Evolutionary conservation across 2,329 filamentous ascomycete species (phyloP).

Genomic region (Hortaea werneckii): DNA sequence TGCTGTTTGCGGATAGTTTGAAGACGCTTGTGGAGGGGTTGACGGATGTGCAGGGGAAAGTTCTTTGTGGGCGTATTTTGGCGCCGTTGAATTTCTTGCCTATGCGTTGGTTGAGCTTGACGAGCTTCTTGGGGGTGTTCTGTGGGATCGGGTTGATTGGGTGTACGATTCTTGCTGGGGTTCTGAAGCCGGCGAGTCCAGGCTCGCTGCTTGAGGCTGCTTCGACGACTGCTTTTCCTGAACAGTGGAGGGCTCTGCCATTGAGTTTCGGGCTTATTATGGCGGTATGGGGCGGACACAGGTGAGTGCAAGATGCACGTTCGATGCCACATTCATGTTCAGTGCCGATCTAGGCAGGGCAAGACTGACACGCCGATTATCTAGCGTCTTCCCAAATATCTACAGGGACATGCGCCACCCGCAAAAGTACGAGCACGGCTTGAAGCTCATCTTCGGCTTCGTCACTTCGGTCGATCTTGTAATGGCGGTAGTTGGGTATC

Average conservation of each 20-base stretch:
- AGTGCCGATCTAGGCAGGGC: too few species aligned
- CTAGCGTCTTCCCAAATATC: constrained; percentile 78
- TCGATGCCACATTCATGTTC: too few species aligned
- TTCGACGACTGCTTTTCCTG: constrained; percentile 68
- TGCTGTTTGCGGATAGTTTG: constrained; percentile 92
- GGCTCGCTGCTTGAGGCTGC: constrained; percentile 78
- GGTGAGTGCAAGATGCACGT: too few species aligned
- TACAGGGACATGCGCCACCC: constrained; percentile 47
- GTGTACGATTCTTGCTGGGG: constrained; percentile 72
- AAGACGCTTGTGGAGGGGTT: constrained; percentile 64
- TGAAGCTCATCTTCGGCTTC: constrained; percentile 75
- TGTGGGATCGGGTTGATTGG: constrained; percentile 79
- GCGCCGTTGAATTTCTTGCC: constrained; percentile 78
- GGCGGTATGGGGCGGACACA: constrained; percentile 63
- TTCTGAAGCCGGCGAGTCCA: constrained; percentile 66
- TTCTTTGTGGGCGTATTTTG: constrained; percentile 67
- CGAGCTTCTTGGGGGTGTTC: constrained; percentile 84
- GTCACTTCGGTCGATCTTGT: constrained; percentile 71
- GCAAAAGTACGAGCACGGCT: constrained; percentile 64
- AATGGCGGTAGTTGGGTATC: constrained; percentile 71
- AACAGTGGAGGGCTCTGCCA: constrained; percentile 77
- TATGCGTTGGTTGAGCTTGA: constrained; percentile 74
- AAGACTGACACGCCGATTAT: constrained; percentile 38
- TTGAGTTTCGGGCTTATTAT: constrained; percentile 85
- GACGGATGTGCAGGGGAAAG: constrained; percentile 67